phyloP scores from a whole-genome alignment of 148 eudicot genomes.

The Fallopia convolvulus region DNA sequence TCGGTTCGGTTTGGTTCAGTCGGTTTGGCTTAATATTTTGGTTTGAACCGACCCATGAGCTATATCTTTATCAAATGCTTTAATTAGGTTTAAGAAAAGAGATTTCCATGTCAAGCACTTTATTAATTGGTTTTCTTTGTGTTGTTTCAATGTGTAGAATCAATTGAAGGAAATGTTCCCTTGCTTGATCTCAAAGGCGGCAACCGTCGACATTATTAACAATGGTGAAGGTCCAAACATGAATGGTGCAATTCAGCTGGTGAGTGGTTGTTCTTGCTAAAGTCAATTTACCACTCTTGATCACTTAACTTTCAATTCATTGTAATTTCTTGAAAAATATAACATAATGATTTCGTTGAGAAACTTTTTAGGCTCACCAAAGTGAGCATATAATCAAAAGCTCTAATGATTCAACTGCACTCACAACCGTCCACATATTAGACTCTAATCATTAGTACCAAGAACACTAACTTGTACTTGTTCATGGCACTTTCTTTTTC shows the following conservation, averaged over 20 bases:
- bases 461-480: slow-evolving; percentile 76
- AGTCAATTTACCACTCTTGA: slow-evolving; percentile 2
- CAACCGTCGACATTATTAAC: slow-evolving; percentile 62
- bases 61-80: too few relatives aligned
- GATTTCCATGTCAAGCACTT: too few relatives aligned
- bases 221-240: slow-evolving; percentile 62
- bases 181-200: slow-evolving; percentile 72
- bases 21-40: too few relatives aligned
- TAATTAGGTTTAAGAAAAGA: too few relatives aligned
- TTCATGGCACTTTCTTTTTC: not conserved
- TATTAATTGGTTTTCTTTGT: not conserved
- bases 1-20: too few relatives aligned
- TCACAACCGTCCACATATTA: slow-evolving; percentile 19
- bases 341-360: slow-evolving; percentile 46
- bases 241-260: slow-evolving; percentile 39
- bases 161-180: slow-evolving; percentile 95
- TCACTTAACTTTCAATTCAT: slow-evolving; percentile 37
- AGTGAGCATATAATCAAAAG: too few relatives aligned
- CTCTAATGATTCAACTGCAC: too few relatives aligned
- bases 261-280: not conserved
- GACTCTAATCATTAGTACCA: slow-evolving; percentile 62
- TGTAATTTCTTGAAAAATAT: slow-evolving; percentile 25
- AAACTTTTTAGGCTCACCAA: too few relatives aligned
- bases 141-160: slow-evolving; percentile 33
- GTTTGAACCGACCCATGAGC: too few relatives aligned